Evolutionary conservation across 164 flowering plant species (phyloP).

Genomic region (Chimonanthus praecox): DNA sequence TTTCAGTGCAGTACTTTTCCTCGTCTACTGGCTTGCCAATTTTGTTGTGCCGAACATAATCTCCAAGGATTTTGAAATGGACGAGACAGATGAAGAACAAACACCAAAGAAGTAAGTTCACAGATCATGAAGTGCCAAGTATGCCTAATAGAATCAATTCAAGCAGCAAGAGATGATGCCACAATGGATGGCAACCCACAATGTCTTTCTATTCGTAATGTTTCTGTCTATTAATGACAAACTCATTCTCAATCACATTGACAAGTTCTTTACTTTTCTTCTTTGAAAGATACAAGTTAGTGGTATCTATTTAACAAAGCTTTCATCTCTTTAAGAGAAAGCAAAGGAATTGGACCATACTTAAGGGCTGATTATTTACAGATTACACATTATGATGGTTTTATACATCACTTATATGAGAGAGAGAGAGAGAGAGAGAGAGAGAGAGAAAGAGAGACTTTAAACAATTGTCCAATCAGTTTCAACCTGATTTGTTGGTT

Average conservation of each 20-base stretch:
- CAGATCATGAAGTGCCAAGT: slow-evolving; percentile 5
- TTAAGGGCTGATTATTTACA: slow-evolving; percentile 19
- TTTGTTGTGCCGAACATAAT: slow-evolving; percentile 41
- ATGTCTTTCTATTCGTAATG: neutral
- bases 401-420: neutral
- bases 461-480: slow-evolving; percentile 60
- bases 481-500: slow-evolving; percentile 27
- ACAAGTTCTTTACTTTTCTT: neutral
- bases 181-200: neutral
- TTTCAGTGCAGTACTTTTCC: slow-evolving; percentile 30
- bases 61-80: slow-evolving; percentile 15
- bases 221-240: neutral
- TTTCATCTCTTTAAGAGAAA: neutral
- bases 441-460: neutral
- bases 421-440: neutral
- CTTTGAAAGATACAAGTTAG: neutral
- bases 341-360: neutral
- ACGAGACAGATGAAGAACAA: slow-evolving; percentile 19
- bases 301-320: neutral
- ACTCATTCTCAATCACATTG: neutral
- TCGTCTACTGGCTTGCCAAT: slow-evolving; percentile 33
- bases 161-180: neutral
- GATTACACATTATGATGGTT: neutral
- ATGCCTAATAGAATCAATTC: neutral
- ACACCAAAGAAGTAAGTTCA: slow-evolving; percentile 1